A percentile compares a stretch with the other conserved stretches of the same genome.
These are phyloP conservation scores for Neostapfia colusana DNA, from an alignment of 176 grass and related monocot genomes.

Conservation along the genomic window DNA sequence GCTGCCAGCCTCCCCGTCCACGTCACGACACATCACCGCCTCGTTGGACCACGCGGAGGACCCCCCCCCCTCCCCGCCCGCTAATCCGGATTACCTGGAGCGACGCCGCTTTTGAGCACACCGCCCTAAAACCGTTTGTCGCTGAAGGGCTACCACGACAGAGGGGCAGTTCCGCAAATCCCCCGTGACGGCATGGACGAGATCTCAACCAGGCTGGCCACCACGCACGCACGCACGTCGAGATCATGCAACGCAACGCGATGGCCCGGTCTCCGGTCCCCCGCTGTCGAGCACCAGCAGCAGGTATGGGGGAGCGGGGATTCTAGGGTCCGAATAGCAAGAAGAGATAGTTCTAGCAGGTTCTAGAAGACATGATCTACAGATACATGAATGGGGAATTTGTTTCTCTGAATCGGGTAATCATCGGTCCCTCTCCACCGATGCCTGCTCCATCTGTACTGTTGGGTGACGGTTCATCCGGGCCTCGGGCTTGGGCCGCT, in stretches of 20 bases:
- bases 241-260: constrained; percentile 20
- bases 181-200: constrained; percentile 23
- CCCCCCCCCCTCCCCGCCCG: background rate
- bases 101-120: background rate
- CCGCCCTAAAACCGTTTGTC: no score
- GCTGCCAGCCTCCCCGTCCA: background rate
- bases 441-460: no score
- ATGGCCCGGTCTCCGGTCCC: background rate
- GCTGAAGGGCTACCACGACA: background rate
- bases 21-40: background rate
- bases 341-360: no score
- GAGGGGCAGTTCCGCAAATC: constrained; percentile 25
- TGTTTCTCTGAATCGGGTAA: no score
- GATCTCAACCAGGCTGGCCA: background rate
- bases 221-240: constrained; percentile 7
- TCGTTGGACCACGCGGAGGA: background rate
- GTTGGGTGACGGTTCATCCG: no score
- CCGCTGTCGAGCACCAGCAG: no score
- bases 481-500: no score
- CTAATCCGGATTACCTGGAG: constrained; percentile 12
- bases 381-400: no score
- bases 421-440: no score
- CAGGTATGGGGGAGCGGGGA: no score
- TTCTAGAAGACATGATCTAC: no score
- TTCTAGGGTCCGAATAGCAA: background rate